Base-by-base conservation (phyloP, 495 filamentous ascomycete genomes). In the Aspergillus heteromorphus region DNA sequence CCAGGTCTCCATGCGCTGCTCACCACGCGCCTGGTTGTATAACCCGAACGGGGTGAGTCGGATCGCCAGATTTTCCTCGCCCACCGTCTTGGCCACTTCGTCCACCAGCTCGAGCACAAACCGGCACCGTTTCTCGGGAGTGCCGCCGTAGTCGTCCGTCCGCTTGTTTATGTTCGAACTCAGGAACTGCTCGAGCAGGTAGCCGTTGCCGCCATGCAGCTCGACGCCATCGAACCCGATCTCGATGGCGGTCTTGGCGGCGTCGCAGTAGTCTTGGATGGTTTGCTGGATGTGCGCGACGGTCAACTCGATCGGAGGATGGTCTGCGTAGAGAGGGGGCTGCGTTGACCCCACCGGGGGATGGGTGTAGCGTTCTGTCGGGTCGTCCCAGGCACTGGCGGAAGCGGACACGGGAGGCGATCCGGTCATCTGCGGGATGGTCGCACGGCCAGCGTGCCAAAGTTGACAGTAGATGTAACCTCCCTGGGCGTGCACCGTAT, bases 381-480 rank as follows among this genome's bases (percentile, higher is more conserved):
- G 64, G 9, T 63, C 65, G 52, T 78, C 74, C 72, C 70, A 72
- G 54, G 65, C 65, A 21, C 58, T 68, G 7, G 72, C 73, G 20
- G 72, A 75, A 6, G 73, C 59, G 13, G 61, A 67, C 20, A 75
- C 67, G 0, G 71, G 53, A 4, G 65, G 65, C 10, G 59, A 69
- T 7, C 78, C 77, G 13, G 71, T 70, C 57, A 76, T 66, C 31
- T 73, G 68, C 14, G 73, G 72, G 45, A 74, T 70, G 4, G 72
- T 76, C 7, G 74, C 74, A 30, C 81, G 74, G 21, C 81, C 81
- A 2, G 73, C 57, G 54, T 77, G 70, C 74, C 77, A 83, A 1
- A 84, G 59, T 55, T 84, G 79, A 21, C 67, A 71, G 62, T 78
- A 82, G 31, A 83, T 81, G 51, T 64, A 76, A 10, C 73, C 70